Base-by-base conservation (phyloP, 1,284 basidiomycete genomes). In the Trametes polyzona region DNA sequence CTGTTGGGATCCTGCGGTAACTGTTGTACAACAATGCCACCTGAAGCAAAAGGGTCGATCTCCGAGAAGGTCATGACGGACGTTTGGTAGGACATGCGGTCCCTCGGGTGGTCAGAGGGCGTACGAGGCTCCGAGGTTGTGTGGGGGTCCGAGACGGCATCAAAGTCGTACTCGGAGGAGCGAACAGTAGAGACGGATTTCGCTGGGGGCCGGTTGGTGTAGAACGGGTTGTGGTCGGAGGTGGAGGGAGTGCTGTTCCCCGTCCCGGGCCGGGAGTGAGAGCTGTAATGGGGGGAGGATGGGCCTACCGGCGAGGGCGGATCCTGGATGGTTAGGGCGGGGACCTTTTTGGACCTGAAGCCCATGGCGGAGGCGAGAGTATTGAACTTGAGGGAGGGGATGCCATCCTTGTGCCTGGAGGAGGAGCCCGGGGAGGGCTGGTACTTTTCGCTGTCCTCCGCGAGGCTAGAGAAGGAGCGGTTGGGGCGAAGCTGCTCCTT, bases 51-150 rank as follows among this genome's bases (percentile, higher is more conserved):
- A 6, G 86, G 85, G 71, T 88, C 85, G 11, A 74, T 60, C 62
- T 87, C 86, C 17, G 83, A 82, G 32, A 86, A 76, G 8, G 84
- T 85, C 53, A 87, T 69, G 50, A 88, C 71, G 6, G 86, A 87
- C 36, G 79, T 79, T 43, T 81, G 78, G 55, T 76, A 75, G 19
- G 70, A 71, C 26, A 63, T 58, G 35, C 72, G 66, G 57, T 78
- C 64, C 43, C 67, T 58, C 16, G 72, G 73, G 26, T 65, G 68
- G 63, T 87, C 85, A 10, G 76, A 72, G 5, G 85, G 84, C 10
- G 84, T 84, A 35, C 73, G 72, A 11, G 83, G 83, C 54, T 71
- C 70, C 7, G 70, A 70, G 24, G 36, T 35, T 30, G 53, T 48
- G 36, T 66, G 66, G 19, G 59, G 65, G 41, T 70, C 69, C 14